Evolutionary conservation across 176 grass and related monocot species (phyloP), one percentile per base, ranked within the genome.

Genomic region (Ampelocalamus luodianensis): DNA sequence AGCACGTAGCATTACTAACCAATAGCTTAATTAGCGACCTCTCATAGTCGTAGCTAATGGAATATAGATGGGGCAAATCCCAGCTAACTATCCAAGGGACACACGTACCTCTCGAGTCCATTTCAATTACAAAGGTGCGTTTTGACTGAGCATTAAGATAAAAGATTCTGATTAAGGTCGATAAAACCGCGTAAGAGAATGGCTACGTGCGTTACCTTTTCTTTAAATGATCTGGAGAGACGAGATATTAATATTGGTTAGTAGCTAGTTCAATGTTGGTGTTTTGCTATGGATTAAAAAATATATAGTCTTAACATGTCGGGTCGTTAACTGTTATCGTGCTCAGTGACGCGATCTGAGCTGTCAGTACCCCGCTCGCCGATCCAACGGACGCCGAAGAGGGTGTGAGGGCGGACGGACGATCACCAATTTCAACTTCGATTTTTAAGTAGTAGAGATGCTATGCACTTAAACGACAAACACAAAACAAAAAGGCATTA

Each of bases 1-100:
- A 86, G 89, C 89, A 91, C 79, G n/a, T 75, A 71, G 14, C 26
- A n/a, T 68, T 56, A 5, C 46, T 43, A 26, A 23, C 76, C 15
- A 62, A 2, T 11, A 39, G 18, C 43, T 78, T 72, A 72, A 79
- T 43, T 50, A 82, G 10, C 22, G 68, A 44, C 59, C 40, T 73
- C 62, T 61, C 42, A 22, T 86, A 45, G 44, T 61, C 42, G 16
- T 86, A 45, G 44, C 71, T 17, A 26, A 83, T 34, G 68, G 58
- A 80, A 68, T 71, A 81, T n/a, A n/a, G 78, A 82, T 68, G 56
- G 54, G 18, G 48, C 74, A 53, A 20, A 45, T 81, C 27, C 72
- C 59, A 79, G 45, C 65, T 42, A 79, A 83, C 61, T 53, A 13
- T 65, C 29, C 11, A 16, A 20, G 12, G 24, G 24, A 85, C 27